Evolutionary conservation across 805 yeast genomes (phyloP), one percentile per base, ranked within the genome.

Genomic region (Barnettozyma botsteinii): DNA sequence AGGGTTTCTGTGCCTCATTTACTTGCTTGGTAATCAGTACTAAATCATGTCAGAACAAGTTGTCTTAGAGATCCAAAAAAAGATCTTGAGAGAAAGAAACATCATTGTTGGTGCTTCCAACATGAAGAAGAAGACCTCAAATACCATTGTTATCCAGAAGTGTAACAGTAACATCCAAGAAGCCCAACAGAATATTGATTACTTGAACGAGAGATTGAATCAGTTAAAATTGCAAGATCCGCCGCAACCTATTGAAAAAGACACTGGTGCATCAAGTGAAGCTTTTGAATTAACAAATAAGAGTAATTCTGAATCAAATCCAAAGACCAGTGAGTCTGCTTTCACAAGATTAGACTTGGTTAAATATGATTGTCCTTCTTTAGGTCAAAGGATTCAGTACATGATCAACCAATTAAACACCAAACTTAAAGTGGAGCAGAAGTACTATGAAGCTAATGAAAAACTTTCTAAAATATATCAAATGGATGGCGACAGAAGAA

Each of bases 321-420:
- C 15, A 20, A 31, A 36, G 15, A 20, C 23, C 19, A 3, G 31
- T 22, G 69, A 64, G 32, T 54, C 57, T 19, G 53, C 52, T 5
- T 84, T 73, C 55, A 75, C 91, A 0, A 72, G 85, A 17, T 66
- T 85, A 49, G 98, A 93, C 59, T 69, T 93, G 41, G 73, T 87
- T 57, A 88, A 88, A 53, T 88, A 87, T 56, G 97, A 93, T 54
- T 85, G 96, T 52, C 96, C 97, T 1, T 85, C 95, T 0, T 67
- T 93, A 50, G 96, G 97, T 10, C 96, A 93, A 53, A 77, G 93
- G 47, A 93, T 93, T 55, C 96, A 87, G 62, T 81, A 85, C 53
- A 89, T 93, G 98, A 73, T 91, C 40, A 97, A 89, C 64, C 95
- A 88, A 61, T 70, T 93, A 44, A 96, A 89, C 58, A 88, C 91